Conservation (phyloP, 75 land plant genomes). For the Selaginella moellendorffii region DNA sequence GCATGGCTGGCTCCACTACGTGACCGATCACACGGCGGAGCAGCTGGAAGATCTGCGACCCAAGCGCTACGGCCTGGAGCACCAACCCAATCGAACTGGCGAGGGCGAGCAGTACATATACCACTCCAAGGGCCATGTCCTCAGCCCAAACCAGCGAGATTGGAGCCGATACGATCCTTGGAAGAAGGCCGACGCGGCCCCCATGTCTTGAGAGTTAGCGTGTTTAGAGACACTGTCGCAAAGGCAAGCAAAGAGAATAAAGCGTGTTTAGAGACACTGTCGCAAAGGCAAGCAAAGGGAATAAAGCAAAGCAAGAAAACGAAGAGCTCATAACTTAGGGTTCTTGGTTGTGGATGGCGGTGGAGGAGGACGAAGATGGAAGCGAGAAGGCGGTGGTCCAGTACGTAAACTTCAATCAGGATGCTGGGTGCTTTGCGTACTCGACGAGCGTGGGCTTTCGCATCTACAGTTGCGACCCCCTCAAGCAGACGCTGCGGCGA, state of each 20-base stretch:
- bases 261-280: too few relatives aligned
- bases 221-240: too few relatives aligned
- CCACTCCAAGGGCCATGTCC: constrained; percentile 82
- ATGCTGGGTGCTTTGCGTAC: constrained; percentile 12
- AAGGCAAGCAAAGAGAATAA: too few relatives aligned
- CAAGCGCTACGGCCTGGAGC: constrained; percentile 65
- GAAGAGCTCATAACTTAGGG: background rate
- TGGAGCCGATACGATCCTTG: constrained; percentile 92
- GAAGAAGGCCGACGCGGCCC: constrained; percentile 39
- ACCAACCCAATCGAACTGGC: constrained; percentile 63
- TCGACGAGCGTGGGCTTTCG: constrained; percentile 2
- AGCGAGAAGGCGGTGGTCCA: background rate
- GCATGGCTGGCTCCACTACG: constrained; percentile 97
- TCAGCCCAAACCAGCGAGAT: constrained; percentile 69
- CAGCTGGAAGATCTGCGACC: constrained; percentile 79
- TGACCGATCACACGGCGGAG: constrained; percentile 67
- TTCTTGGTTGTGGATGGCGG: background rate
- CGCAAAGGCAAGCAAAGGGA: too few relatives aligned
- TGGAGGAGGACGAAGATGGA: background rate
- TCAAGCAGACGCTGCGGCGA: constrained; percentile 4
- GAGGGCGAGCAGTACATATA: constrained; percentile 69
- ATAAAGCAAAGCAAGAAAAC: too few relatives aligned
- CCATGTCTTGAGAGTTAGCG: too few relatives aligned
- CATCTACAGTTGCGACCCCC: constrained; percentile 10
- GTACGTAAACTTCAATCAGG: constrained; percentile 12